Percentiles rank a stretch among this genome's conserved stretches.
These are phyloP conservation scores for Carex pumila DNA, from an alignment of 176 grass and related monocot genomes.

Conservation along the genomic window DNA sequence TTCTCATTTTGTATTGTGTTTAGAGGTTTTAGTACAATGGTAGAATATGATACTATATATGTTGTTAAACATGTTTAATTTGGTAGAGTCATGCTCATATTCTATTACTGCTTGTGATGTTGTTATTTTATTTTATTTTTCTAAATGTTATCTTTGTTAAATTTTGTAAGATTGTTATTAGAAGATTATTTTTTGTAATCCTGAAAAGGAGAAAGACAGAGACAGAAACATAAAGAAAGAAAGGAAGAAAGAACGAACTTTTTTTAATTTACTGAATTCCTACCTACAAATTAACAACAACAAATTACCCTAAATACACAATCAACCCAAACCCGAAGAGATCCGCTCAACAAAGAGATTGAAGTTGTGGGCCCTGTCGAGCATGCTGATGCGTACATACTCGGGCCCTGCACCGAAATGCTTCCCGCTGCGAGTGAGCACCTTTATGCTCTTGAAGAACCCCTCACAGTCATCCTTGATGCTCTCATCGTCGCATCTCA, in stretches of 20 bases:
- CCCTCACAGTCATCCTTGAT: constrained; percentile 3
- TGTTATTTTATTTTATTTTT: no score
- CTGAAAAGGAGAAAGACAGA: background rate
- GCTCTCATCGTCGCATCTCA: constrained; percentile 12
- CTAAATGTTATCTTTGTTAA: no score
- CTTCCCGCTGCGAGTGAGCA: constrained; percentile 18
- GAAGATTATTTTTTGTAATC: background rate
- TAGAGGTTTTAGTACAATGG: no score
- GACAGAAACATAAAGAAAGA: no score
- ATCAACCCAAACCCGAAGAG: background rate
- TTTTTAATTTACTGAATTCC: background rate
- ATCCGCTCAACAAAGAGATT: constrained; percentile 17
- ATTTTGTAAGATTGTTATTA: background rate
- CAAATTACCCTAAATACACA: background rate
- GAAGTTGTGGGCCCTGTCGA: constrained; percentile 17
- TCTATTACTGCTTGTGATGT: no score
- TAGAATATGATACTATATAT: no score
- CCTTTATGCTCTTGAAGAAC: constrained; percentile 5
- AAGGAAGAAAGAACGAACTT: background rate
- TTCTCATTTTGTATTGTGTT: no score
- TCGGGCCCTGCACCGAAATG: constrained; percentile 7
- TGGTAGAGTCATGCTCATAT: no score
- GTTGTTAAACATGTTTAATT: no score
- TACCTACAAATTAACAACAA: background rate
- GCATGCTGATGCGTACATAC: constrained; percentile 23